Conservation (phyloP, 495 filamentous ascomycete species). For the Immersiella caudata region DNA sequence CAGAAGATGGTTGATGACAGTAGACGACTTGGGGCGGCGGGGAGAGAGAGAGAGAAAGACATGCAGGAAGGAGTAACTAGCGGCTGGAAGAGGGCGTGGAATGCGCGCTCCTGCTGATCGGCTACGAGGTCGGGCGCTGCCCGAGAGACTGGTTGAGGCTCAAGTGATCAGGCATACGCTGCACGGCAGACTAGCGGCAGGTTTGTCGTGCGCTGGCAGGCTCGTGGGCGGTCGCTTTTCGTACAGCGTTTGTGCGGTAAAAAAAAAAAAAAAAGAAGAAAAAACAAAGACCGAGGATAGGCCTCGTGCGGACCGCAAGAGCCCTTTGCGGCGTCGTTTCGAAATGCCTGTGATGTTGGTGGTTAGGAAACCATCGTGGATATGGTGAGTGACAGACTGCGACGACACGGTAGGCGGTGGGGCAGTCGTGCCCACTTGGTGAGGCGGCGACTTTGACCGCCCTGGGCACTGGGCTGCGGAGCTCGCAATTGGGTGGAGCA, state of each 20-base stretch:
- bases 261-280: too few species aligned
- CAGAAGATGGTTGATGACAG: constrained; percentile 12
- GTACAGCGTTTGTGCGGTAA: background rate
- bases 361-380: background rate
- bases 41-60: constrained; percentile 5
- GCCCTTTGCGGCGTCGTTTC: background rate
- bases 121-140: constrained; percentile 11
- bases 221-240: background rate
- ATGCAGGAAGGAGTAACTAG: constrained; percentile 2
- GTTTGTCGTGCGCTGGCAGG: constrained; percentile 1
- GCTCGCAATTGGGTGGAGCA: too few species aligned
- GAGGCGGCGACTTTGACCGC: too few species aligned
- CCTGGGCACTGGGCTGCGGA: background rate
- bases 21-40: background rate
- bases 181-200: constrained; percentile 13
- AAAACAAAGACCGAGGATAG: constrained; percentile 10
- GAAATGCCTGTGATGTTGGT: background rate
- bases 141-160: constrained; percentile 24
- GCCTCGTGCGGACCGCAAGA: constrained; percentile 6
- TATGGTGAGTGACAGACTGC: background rate
- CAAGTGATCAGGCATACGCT: constrained; percentile 16
- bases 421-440: too few species aligned
- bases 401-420: too few species aligned
- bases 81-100: background rate
- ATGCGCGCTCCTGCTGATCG: constrained; percentile 16